phyloP scores from a whole-genome alignment of 2,329 filamentous ascomycete species.

The Neonectria sp. region DNA sequence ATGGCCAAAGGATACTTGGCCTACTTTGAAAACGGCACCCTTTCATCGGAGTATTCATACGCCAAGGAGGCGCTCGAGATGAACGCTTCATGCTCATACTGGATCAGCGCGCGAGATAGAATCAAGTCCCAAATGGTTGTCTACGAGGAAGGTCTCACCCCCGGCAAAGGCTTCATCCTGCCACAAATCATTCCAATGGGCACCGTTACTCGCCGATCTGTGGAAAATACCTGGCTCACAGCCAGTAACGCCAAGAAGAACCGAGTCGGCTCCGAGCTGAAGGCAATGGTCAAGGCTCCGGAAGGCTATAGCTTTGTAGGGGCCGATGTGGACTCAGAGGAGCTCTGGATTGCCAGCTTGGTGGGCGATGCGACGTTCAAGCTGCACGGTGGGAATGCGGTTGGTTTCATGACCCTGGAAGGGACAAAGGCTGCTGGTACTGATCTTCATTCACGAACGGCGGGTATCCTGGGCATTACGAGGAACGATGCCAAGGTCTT shows the following conservation, averaged over 20 bases:
- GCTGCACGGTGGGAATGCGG: conserved; percentile 94
- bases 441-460: conserved; percentile 94
- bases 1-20: conserved; percentile 91
- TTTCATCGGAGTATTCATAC: conserved; percentile 90
- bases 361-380: conserved; percentile 96
- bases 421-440: conserved; percentile 95
- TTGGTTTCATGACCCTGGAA: conserved; percentile 99
- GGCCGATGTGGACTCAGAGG: conserved; percentile 96
- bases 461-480: conserved; percentile 91
- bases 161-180: conserved; percentile 81
- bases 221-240: conserved; percentile 98
- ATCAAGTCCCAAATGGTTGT: conserved; percentile 98
- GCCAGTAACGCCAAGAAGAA: conserved; percentile 98
- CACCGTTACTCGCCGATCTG: conserved; percentile 92
- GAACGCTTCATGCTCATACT: conserved; percentile 99
- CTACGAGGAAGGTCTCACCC: conserved; percentile 76
- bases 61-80: conserved; percentile 97
- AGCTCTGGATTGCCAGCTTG: conserved; percentile 97
- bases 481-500: conserved; percentile 97
- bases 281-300: conserved; percentile 95
- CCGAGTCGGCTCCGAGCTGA: conserved; percentile 94
- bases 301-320: conserved; percentile 94
- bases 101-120: conserved; percentile 95
- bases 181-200: conserved; percentile 99
- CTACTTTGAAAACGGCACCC: conserved; percentile 91